Conservation (phyloP, 2,329 filamentous ascomycete genomes). For the Nemania sp. region DNA sequence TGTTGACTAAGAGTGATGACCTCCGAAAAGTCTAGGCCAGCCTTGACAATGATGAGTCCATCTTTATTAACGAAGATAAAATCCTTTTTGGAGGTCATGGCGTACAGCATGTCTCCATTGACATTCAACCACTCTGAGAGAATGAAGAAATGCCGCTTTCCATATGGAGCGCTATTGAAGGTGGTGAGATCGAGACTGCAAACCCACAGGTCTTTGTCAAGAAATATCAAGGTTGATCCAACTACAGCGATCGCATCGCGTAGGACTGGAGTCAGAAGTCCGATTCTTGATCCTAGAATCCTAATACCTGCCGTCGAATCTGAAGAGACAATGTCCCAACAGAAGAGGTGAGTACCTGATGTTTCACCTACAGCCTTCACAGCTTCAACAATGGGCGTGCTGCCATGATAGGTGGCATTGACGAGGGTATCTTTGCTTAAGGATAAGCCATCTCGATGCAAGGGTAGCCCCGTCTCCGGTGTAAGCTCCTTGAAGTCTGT, state of each 20-base stretch:
- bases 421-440: slow-evolving; percentile 20
- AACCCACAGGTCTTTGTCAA: slow-evolving; percentile 37
- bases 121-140: slow-evolving; percentile 38
- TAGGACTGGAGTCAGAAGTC: slow-evolving; percentile 27
- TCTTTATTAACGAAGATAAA: slow-evolving; percentile 38
- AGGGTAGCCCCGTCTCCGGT: slow-evolving; percentile 13
- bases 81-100: slow-evolving; percentile 33
- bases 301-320: slow-evolving; percentile 14
- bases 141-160: slow-evolving; percentile 39
- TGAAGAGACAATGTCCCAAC: slow-evolving; percentile 30
- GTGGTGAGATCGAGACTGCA: slow-evolving; percentile 37
- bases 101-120: slow-evolving; percentile 35
- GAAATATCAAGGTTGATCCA: slow-evolving; percentile 37
- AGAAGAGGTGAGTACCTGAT: slow-evolving; percentile 27
- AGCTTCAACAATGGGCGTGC: slow-evolving; percentile 25
- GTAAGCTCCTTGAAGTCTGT: slow-evolving; percentile 31
- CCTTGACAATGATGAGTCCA: slow-evolving; percentile 31
- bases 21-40: slow-evolving; percentile 38
- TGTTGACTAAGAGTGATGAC: slow-evolving; percentile 34
- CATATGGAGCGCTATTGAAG: slow-evolving; percentile 34
- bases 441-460: slow-evolving; percentile 22
- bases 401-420: slow-evolving; percentile 21
- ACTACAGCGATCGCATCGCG: slow-evolving; percentile 32
- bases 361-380: slow-evolving; percentile 24
- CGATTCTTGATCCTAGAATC: slow-evolving; percentile 27